Conservation (phyloP, 495 filamentous ascomycete species). For the Echria macrotheca region DNA sequence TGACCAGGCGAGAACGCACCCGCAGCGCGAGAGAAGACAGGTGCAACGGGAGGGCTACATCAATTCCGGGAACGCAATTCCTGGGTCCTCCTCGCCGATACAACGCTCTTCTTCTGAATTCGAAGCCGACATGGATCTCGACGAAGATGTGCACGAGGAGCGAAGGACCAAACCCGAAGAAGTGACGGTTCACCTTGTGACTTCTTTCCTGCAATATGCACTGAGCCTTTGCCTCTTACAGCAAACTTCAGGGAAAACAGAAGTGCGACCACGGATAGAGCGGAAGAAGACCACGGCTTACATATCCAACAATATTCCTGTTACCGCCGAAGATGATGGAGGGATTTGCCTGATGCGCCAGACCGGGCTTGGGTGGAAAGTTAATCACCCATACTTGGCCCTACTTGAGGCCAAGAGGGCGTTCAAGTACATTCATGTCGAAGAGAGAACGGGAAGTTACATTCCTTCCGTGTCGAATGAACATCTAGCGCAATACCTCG, state of each 20-base stretch:
- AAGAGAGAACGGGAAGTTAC: slow-evolving; percentile 1
- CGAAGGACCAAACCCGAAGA: slow-evolving; percentile 2
- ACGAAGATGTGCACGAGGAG: slow-evolving; percentile 1
- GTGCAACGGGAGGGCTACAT: slow-evolving; percentile 3
- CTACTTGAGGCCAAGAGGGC: slow-evolving; percentile 5
- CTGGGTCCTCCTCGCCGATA: not conserved
- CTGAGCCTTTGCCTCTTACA: slow-evolving; percentile 1
- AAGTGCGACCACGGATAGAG: slow-evolving; percentile 6
- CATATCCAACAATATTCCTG: not conserved
- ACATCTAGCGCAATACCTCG: slow-evolving; percentile 1
- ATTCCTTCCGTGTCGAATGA: not conserved
- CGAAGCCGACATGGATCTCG: slow-evolving; percentile 1
- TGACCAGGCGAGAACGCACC: not conserved
- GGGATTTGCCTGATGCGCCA: slow-evolving; percentile 1
- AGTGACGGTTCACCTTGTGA: slow-evolving; percentile 1
- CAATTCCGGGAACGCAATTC: slow-evolving; percentile 1
- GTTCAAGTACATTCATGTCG: not conserved
- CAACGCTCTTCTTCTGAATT: slow-evolving; percentile 2
- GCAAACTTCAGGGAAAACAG: not conserved
- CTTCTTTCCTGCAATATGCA: slow-evolving; percentile 3
- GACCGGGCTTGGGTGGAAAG: slow-evolving; percentile 5
- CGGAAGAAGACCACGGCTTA: slow-evolving; percentile 1
- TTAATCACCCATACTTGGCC: slow-evolving; percentile 3
- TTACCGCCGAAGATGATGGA: slow-evolving; percentile 9
- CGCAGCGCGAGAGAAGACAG: slow-evolving; percentile 4